phyloP scores from a whole-genome alignment of 2,329 filamentous ascomycete species.

The Stromatinia cepivora region DNA sequence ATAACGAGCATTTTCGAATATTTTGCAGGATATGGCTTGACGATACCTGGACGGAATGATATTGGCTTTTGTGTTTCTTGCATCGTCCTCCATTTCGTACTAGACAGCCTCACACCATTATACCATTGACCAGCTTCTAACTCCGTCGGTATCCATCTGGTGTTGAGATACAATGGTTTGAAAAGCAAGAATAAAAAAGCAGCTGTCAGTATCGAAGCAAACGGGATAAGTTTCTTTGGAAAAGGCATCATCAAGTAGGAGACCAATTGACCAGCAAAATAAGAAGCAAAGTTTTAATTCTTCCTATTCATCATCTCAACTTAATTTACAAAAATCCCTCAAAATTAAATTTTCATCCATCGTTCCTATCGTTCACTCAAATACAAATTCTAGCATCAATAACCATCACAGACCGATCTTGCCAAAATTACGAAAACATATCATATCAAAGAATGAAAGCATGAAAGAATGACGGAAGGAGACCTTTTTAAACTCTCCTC shows the following conservation, averaged over 20 bases:
- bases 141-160: background rate
- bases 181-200: background rate
- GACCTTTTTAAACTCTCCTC: background rate
- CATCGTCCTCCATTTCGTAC: background rate
- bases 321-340: background rate
- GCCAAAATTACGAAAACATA: background rate
- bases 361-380: background rate
- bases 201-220: background rate
- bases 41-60: background rate
- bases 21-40: background rate
- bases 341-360: background rate
- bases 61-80: background rate
- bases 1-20: constrained; percentile 21
- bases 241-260: background rate
- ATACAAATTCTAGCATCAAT: background rate
- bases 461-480: constrained; percentile 1
- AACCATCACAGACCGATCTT: background rate
- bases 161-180: background rate
- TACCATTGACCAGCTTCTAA: background rate
- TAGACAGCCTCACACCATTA: background rate
- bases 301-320: background rate
- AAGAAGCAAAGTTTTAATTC: background rate
- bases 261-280: background rate
- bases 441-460: background rate
- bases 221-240: constrained; percentile 8